Conservation (phyloP, 208 protist genomes). For the Acanthamoeba lenticulata region DNA sequence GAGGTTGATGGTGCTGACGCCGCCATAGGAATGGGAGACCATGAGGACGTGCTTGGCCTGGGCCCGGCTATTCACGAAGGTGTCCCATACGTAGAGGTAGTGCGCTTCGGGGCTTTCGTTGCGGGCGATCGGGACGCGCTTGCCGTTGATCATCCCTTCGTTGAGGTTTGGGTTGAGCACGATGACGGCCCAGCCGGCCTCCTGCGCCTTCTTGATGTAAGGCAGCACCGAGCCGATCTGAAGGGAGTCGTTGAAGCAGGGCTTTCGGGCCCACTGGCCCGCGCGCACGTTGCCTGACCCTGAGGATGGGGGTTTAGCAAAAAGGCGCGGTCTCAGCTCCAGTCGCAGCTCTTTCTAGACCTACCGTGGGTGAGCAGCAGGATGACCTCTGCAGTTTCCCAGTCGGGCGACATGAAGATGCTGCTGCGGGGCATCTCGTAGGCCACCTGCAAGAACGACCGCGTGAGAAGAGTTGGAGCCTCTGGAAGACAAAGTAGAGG, state of each 20-base stretch:
- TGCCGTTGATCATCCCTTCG: neutral
- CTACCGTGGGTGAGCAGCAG: neutral
- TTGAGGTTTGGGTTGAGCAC: slow-evolving; percentile 3
- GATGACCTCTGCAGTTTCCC: neutral
- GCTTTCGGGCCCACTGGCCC: neutral
- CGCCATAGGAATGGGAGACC: neutral
- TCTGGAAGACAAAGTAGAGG: neutral
- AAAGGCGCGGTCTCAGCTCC: too few relatives aligned
- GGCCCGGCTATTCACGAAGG: neutral
- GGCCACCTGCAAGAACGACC: neutral
- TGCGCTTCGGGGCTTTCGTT: neutral
- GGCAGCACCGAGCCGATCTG: neutral
- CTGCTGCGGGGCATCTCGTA: neutral
- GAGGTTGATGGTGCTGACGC: neutral
- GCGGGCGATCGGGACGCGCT: neutral
- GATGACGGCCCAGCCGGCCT: neutral
- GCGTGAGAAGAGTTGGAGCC: neutral
- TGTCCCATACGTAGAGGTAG: neutral
- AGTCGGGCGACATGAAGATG: neutral
- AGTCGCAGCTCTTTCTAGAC: neutral
- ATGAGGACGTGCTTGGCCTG: neutral
- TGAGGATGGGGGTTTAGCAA: neutral
- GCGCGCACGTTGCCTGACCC: neutral
- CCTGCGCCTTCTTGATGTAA: neutral
- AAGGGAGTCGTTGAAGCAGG: neutral